Evolutionary conservation across 2,329 filamentous ascomycete genomes (phyloP).

Genomic region (Neofusicoccum parvum): DNA sequence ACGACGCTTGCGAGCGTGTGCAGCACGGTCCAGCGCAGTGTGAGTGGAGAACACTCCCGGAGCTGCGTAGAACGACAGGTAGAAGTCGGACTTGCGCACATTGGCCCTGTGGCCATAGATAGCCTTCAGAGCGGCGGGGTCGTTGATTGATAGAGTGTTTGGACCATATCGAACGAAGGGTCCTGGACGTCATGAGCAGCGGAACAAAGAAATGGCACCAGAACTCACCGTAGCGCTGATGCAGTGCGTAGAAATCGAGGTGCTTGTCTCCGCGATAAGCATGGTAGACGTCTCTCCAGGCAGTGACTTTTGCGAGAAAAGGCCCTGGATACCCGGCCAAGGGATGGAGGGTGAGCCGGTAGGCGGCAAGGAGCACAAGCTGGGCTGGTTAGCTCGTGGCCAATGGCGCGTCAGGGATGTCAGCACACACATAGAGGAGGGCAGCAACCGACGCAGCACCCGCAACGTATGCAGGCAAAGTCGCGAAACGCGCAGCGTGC

Average conservation of each 20-base stretch:
- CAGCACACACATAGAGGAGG: background rate
- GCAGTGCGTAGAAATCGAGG: slow-evolving; percentile 70
- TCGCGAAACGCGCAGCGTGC: background rate
- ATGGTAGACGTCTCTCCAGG: slow-evolving; percentile 56
- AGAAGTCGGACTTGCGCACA: slow-evolving; percentile 14
- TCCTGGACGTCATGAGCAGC: background rate
- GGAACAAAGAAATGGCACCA: slow-evolving; percentile 24
- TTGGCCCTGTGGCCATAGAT: slow-evolving; percentile 18
- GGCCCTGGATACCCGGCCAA: slow-evolving; percentile 48
- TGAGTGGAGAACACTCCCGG: slow-evolving; percentile 47
- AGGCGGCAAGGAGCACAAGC: slow-evolving; percentile 26
- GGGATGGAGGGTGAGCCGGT: slow-evolving; percentile 47
- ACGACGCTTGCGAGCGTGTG: slow-evolving; percentile 50
- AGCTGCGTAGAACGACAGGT: slow-evolving; percentile 47
- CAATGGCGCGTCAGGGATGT: background rate
- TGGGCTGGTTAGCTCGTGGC: background rate
- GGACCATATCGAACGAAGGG: slow-evolving; percentile 72
- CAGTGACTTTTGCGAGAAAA: slow-evolving; percentile 39
- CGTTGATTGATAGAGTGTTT: slow-evolving; percentile 78
- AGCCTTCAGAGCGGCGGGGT: slow-evolving; percentile 52
- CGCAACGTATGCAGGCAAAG: background rate
- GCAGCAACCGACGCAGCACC: background rate
- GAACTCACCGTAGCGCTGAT: slow-evolving; percentile 65
- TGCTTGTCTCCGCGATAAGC: slow-evolving; percentile 75
- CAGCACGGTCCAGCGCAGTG: slow-evolving; percentile 47